A percentile compares a stretch with the other conserved stretches of the same genome.
phyloP scores from a whole-genome alignment of 306 rosid species.

The Vigna trinervia region DNA sequence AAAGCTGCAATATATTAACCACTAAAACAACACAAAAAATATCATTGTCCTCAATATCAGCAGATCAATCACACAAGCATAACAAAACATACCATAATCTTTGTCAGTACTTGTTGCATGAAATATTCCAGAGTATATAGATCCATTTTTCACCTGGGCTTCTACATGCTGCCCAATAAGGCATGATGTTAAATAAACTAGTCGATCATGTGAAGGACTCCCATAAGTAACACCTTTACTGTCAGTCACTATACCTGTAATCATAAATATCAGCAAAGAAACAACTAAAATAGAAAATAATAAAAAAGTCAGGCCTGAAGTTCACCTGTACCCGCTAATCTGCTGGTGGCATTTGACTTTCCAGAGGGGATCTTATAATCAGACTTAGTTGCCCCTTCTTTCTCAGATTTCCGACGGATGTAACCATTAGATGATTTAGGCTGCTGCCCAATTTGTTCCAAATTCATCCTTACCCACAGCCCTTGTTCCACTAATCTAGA shows the following conservation, averaged over 20 bases:
- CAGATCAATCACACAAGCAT: slow-evolving; percentile 34
- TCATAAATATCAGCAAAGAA: slow-evolving; percentile 41
- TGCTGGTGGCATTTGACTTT: slow-evolving; percentile 63
- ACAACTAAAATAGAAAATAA: slow-evolving; percentile 32
- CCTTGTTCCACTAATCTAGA: slow-evolving; percentile 61
- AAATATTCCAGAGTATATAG: slow-evolving; percentile 88
- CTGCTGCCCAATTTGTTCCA: slow-evolving; percentile 66
- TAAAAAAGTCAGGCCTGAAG: slow-evolving; percentile 19
- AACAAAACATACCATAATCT: slow-evolving; percentile 79
- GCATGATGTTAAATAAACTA: slow-evolving; percentile 72
- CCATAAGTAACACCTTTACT: slow-evolving; percentile 62
- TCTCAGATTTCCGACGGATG: slow-evolving; percentile 81
- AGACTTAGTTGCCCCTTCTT: slow-evolving; percentile 66
- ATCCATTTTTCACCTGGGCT: slow-evolving; percentile 92
- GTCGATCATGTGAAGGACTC: slow-evolving; percentile 78
- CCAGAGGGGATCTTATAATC: slow-evolving; percentile 73
- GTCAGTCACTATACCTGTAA: slow-evolving; percentile 60
- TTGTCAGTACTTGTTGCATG: slow-evolving; percentile 77
- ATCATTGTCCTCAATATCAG: slow-evolving; percentile 27
- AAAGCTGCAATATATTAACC: slow-evolving; percentile 31
- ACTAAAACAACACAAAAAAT: slow-evolving; percentile 28
- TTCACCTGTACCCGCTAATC: slow-evolving; percentile 63
- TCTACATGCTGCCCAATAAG: slow-evolving; percentile 94
- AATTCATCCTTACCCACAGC: slow-evolving; percentile 71
- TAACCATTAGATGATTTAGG: slow-evolving; percentile 84